Conservation (phyloP, 176 grass and related monocot genomes). For the Carex parvula region DNA sequence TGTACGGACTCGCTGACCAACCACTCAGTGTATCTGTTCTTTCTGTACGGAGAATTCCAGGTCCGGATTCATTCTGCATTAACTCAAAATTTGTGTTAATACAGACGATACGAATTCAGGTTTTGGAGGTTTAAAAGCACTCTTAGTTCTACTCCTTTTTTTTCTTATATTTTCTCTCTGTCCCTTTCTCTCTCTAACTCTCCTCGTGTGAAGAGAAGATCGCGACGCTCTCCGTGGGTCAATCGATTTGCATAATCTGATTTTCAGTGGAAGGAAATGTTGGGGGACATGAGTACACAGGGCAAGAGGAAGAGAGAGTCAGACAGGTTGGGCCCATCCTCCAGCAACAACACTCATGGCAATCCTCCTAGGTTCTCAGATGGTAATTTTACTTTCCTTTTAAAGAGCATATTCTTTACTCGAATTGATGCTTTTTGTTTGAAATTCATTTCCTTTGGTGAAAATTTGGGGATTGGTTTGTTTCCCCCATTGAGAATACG, state of each 20-base stretch:
- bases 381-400: neutral
- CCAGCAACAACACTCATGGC: neutral
- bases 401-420: neutral
- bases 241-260: neutral
- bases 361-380: slow-evolving; percentile 16
- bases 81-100: no score
- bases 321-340: neutral
- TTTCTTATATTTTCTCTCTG: no score
- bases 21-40: no score
- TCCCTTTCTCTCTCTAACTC: neutral
- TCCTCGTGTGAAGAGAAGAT: neutral
- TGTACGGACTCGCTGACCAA: no score
- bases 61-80: neutral
- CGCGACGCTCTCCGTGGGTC: neutral
- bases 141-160: no score
- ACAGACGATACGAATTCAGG: no score
- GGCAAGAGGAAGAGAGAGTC: neutral
- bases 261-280: no score
- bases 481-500: no score
- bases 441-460: neutral
- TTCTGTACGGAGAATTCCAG: neutral
- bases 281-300: no score
- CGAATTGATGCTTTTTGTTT: neutral
- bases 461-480: neutral
- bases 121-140: no score